Percentiles rank a stretch among this genome's conserved stretches.
Conservation (phyloP, 208 protist genomes). For the Histomonas meleagridis region DNA sequence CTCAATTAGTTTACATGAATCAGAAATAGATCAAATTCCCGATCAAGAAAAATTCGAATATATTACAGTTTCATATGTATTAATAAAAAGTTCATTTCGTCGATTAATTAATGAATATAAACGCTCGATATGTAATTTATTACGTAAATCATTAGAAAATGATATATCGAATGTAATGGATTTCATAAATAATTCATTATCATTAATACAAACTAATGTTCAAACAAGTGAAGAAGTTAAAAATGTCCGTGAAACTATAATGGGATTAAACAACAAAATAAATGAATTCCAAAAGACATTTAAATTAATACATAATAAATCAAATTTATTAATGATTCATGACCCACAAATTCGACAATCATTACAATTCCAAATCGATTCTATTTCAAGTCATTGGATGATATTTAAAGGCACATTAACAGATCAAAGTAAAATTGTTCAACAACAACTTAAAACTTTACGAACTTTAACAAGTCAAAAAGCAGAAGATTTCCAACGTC, state of each 20-base stretch:
- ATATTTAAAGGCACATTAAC: neutral
- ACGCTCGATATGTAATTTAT: neutral
- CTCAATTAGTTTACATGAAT: neutral
- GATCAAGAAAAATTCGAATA: neutral
- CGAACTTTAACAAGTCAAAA: conserved; percentile 12
- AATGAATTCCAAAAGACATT: neutral
- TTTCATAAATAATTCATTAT: conserved; percentile 29
- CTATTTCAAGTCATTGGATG: neutral
- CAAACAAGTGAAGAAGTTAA: conserved; percentile 12
- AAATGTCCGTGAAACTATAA: neutral
- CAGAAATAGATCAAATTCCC: conserved; percentile 5
- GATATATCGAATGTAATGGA: conserved; percentile 25
- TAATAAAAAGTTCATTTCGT: neutral
- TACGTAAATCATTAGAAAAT: conserved; percentile 17
- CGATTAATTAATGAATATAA: neutral
- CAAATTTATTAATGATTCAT: neutral
- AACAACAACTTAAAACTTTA: neutral
- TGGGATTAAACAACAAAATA: neutral
- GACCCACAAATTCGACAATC: neutral
- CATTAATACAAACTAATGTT: neutral
- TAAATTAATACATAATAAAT: neutral
- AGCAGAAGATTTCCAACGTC: conserved; percentile 13
- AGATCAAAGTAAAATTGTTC: conserved; percentile 14
- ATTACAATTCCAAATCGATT: conserved; percentile 24
- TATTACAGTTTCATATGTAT: neutral